These are phyloP conservation scores for Talaromyces sp. DNA, from an alignment of 2,329 filamentous ascomycete genomes.

Conservation along the genomic window DNA sequence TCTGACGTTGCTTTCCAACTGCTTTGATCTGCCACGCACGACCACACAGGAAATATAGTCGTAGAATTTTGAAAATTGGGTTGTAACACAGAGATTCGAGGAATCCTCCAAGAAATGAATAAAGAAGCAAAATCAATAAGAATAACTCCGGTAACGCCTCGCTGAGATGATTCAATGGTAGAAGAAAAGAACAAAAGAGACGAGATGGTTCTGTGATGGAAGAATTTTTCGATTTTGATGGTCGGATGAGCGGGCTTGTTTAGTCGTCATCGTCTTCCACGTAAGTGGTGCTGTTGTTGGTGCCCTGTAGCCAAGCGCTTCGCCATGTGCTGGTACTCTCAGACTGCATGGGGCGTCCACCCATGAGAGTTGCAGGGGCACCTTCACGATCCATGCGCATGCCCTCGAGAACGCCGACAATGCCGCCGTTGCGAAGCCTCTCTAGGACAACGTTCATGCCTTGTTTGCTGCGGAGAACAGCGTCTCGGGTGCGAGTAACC, in stretches of 20 bases:
- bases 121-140: not conserved
- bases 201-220: conserved; percentile 5
- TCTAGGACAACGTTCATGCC: conserved; percentile 64
- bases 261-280: conserved; percentile 26
- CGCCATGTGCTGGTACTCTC: conserved; percentile 25
- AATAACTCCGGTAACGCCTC: conserved; percentile 11
- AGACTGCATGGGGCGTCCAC: conserved; percentile 33
- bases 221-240: not conserved
- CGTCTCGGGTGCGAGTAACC: conserved; percentile 55
- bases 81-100: not conserved
- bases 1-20: not conserved
- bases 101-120: not conserved
- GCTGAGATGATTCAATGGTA: conserved; percentile 5
- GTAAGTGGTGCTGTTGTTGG: conserved; percentile 17
- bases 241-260: conserved; percentile 2
- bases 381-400: conserved; percentile 59
- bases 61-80: not conserved
- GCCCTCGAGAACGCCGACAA: conserved; percentile 65
- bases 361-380: conserved; percentile 14
- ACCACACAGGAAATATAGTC: not conserved
- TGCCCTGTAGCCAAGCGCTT: conserved; percentile 34
- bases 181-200: conserved; percentile 3
- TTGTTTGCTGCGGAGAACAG: conserved; percentile 58
- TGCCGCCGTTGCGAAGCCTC: conserved; percentile 58
- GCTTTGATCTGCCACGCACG: not conserved